phyloP scores from a whole-genome alignment of 371 early-diverging fungal species.

The Haplosporangium sp. region DNA sequence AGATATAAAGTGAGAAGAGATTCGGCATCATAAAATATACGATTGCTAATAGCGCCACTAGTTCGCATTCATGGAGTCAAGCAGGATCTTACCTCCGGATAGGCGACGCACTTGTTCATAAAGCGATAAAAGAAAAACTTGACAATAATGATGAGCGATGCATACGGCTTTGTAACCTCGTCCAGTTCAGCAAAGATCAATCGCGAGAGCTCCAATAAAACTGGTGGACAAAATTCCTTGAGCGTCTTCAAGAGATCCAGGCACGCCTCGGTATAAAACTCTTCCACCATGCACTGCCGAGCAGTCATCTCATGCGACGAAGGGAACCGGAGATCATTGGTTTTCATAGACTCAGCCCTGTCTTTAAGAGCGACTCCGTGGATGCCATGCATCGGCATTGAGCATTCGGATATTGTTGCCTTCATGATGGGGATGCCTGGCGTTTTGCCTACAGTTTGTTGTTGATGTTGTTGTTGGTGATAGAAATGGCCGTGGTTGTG shows the following conservation, averaged over 20 bases:
- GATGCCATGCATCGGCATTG: background rate
- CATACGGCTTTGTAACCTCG: constrained; percentile 48
- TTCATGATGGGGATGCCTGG: constrained; percentile 29
- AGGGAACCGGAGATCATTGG: background rate
- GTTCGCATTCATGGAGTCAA: too few species aligned
- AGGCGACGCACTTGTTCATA: constrained; percentile 58
- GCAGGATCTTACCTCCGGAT: constrained; percentile 54
- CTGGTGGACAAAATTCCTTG: constrained; percentile 53
- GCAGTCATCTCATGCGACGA: constrained; percentile 16
- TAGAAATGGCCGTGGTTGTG: background rate
- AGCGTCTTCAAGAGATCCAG: constrained; percentile 52
- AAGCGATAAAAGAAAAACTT: constrained; percentile 61
- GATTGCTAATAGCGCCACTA: background rate
- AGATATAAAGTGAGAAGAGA: background rate
- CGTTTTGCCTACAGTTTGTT: constrained; percentile 29
- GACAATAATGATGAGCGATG: constrained; percentile 53
- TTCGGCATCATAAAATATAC: background rate
- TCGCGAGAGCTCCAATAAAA: constrained; percentile 48
- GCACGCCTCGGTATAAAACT: constrained; percentile 55
- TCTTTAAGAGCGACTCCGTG: constrained; percentile 6
- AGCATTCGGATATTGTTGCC: constrained; percentile 4
- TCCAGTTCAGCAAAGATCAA: constrained; percentile 47
- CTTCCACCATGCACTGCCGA: constrained; percentile 45
- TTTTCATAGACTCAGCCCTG: background rate
- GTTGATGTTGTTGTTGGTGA: constrained; percentile 12